phyloP scores from a whole-genome alignment of 2,329 filamentous ascomycete genomes.

The Botrytis byssoidea region DNA sequence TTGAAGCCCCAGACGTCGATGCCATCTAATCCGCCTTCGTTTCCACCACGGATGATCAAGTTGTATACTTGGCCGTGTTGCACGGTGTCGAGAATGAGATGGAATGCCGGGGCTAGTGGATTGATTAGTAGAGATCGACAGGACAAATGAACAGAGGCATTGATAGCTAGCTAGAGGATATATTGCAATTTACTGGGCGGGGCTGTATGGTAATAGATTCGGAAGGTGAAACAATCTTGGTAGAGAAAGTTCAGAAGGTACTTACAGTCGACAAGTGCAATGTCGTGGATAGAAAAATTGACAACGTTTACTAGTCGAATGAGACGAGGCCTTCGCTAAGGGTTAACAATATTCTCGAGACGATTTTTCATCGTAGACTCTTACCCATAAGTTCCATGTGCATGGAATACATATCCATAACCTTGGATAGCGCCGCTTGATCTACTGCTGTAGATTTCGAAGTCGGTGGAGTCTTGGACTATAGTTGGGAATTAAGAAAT shows the following conservation, averaged over 20 bases:
- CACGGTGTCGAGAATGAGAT: constrained; percentile 43
- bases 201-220: not conserved
- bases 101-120: constrained; percentile 11
- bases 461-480: constrained; percentile 49
- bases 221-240: no score
- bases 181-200: not conserved
- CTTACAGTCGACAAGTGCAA: constrained; percentile 29
- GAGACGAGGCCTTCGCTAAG: constrained; percentile 24
- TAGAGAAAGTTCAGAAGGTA: not conserved
- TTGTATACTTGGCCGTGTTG: constrained; percentile 56
- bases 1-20: constrained; percentile 55
- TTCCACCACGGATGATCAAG: constrained; percentile 52
- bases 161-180: not conserved
- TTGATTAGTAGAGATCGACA: not conserved
- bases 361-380: not conserved
- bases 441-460: constrained; percentile 53
- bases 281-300: constrained; percentile 29
- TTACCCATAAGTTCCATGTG: constrained; percentile 19
- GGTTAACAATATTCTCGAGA: not conserved
- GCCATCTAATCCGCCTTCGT: constrained; percentile 54
- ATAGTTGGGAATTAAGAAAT: not conserved
- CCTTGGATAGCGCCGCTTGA: constrained; percentile 53
- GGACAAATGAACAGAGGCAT: not conserved
- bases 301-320: constrained; percentile 25
- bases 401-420: constrained; percentile 50